Evolutionary conservation across 2,329 filamentous ascomycete genomes (phyloP), one percentile per base, ranked within the genome.

Genomic region (Phaeosphaeria sp.): DNA sequence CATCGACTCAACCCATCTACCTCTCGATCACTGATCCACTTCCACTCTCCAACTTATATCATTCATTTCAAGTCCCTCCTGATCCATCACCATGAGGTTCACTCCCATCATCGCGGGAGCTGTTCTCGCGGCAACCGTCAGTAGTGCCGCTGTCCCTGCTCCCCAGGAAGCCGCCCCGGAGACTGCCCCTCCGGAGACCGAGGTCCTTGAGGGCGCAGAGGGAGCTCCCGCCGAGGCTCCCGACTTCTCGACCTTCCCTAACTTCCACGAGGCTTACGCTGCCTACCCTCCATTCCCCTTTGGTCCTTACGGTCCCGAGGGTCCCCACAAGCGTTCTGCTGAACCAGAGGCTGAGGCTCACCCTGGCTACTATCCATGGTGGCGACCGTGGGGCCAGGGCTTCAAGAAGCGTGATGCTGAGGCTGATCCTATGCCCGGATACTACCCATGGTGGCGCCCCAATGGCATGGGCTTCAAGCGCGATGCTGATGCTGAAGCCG

Each of bases 1-100:
- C 50, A 58, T 49, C 56, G 54, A 59, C 56, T 60, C 42, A 39
- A 46, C 41, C 47, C 44, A 13, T 15, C 21, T 60, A 47, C 41
- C 43, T 36, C 50, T 58, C 52, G 36, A 55, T 49, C 33, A 50
- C 49, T 59, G 52, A 50, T 52, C 51, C 11, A 52, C 55, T 39
- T 9, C 30, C n/a, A 47, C 43, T 52, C 48, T 55, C 58, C 53
- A 43, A 52, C 47, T 54, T 55, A 36, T 27, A 63, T 17, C 52
- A 59, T 58, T 65, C 62, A 54, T 62, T 69, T 55, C 56, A 62
- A 52, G 51, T 47, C 57, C 51, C 44, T 30, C 58, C 59, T 39
- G 58, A 50, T 50, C 52, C 48, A 48, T 65, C 71, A 79, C 56
- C 52, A 85, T 85, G 83, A 84, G 82, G 77, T 65, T 83, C 70